These are phyloP conservation scores for Salvia sclarea DNA, from an alignment of 305 asterid genomes.

Conservation along the genomic window DNA sequence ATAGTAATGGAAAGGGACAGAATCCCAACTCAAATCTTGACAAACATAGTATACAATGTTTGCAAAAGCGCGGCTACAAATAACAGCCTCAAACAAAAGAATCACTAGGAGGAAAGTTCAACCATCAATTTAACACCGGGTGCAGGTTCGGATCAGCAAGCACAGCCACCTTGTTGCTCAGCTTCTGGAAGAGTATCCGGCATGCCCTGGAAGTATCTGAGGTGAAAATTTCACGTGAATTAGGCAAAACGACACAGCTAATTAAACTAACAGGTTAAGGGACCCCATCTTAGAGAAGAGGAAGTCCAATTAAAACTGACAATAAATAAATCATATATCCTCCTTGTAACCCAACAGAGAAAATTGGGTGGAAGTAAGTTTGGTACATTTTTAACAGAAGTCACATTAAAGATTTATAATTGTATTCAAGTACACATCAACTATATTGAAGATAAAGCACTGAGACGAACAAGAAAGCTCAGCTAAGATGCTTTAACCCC, in stretches of 20 bases:
- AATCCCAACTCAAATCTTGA: conserved; percentile 25
- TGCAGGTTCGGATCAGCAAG: conserved; percentile 57
- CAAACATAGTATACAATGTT: conserved; percentile 36
- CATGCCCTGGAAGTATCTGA: conserved; percentile 88
- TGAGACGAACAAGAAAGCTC: neutral
- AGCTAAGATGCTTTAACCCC: neutral
- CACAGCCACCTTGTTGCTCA: conserved; percentile 86
- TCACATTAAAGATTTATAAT: neutral
- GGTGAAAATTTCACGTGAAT: neutral
- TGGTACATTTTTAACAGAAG: neutral
- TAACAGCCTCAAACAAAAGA: conserved; percentile 38
- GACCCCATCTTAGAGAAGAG: neutral
- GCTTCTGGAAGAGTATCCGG: conserved; percentile 75
- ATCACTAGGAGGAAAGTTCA: conserved; percentile 24
- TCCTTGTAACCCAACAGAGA: neutral
- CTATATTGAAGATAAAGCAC: neutral
- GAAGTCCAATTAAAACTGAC: neutral
- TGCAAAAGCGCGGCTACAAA: conserved; percentile 41
- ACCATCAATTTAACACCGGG: conserved; percentile 27
- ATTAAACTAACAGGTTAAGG: neutral
- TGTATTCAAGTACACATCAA: neutral
- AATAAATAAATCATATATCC: neutral
- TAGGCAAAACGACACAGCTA: neutral
- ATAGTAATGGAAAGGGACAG: conserved; percentile 28
- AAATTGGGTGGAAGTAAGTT: neutral